A percentile compares a stretch with the other conserved stretches of the same genome.
Evolutionary conservation across 345 rosid genomes (phyloP).

Genomic region (Clausena lansium): DNA sequence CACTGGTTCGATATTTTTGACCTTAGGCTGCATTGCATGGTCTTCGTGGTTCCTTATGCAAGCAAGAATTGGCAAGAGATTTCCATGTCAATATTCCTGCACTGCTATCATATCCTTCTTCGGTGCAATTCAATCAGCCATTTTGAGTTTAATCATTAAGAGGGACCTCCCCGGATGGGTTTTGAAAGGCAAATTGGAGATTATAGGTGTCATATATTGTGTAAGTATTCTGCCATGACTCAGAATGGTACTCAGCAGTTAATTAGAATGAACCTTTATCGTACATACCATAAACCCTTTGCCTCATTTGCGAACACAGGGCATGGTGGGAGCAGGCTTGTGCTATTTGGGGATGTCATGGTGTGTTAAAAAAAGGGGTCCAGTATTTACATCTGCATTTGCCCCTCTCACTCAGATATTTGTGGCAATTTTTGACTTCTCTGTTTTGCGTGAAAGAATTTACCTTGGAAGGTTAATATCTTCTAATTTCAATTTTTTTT

Average conservation of each 20-base stretch:
- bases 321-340: constrained; percentile 75
- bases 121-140: constrained; percentile 52
- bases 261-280: neutral
- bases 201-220: constrained; percentile 33
- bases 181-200: constrained; percentile 41
- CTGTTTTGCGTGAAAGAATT: constrained; percentile 61
- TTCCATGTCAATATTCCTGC: constrained; percentile 58
- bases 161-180: constrained; percentile 43
- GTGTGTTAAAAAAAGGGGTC: constrained; percentile 80
- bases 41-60: constrained; percentile 60
- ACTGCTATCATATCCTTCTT: constrained; percentile 55
- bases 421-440: constrained; percentile 63
- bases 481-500: neutral
- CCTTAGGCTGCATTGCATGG: constrained; percentile 31
- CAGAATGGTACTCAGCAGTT: neutral
- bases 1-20: constrained; percentile 43
- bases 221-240: constrained; percentile 24
- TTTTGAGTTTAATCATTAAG: constrained; percentile 35
- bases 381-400: constrained; percentile 77
- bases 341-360: constrained; percentile 79
- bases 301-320: constrained; percentile 34
- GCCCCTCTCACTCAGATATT: constrained; percentile 65
- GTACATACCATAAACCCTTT: neutral
- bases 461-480: constrained; percentile 63
- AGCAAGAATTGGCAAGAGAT: constrained; percentile 44